Evolutionary conservation across 2,329 filamentous ascomycete species (phyloP).

Genomic region (Exophiala sp.): DNA sequence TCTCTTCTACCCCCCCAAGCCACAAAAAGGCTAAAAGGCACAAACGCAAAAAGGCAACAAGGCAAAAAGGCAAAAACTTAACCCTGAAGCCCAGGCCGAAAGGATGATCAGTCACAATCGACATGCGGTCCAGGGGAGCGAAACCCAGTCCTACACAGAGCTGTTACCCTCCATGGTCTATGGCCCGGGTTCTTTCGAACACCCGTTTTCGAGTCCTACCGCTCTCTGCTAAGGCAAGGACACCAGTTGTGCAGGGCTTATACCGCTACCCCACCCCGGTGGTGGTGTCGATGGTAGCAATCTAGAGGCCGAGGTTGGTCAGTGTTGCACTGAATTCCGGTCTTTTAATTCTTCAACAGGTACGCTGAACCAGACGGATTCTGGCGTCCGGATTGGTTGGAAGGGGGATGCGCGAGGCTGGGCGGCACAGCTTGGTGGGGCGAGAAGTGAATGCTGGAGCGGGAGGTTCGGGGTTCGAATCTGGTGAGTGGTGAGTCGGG

Average conservation of each 20-base stretch:
- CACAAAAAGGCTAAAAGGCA: not conserved
- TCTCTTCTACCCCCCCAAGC: not conserved
- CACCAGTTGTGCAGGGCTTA: constrained; percentile 1
- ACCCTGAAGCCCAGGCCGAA: not conserved
- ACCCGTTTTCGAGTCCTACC: constrained; percentile 1
- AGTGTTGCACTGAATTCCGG: not conserved
- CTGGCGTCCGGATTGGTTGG: too few relatives aligned
- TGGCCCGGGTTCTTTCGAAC: not conserved
- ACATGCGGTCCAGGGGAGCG: not conserved
- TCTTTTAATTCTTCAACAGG: not conserved
- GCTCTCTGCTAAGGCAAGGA: constrained; percentile 1
- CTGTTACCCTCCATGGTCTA: not conserved
- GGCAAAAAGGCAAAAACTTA: too few relatives aligned
- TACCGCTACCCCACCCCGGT: not conserved
- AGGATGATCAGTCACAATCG: not conserved
- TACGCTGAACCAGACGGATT: too few relatives aligned
- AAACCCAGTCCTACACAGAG: not conserved
- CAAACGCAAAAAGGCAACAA: not conserved
- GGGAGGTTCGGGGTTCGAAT: too few relatives aligned
- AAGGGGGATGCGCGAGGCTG: too few relatives aligned
- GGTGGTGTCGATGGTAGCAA: not conserved
- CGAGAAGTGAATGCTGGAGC: too few relatives aligned
- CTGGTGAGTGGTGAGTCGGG: too few relatives aligned
- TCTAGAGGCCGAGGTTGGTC: not conserved
- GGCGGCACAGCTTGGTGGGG: too few relatives aligned